A percentile compares a stretch with the other conserved stretches of the same genome.
These are phyloP conservation scores for Amphicarpaea edgeworthii DNA, from an alignment of 306 rosid species.

Conservation along the genomic window DNA sequence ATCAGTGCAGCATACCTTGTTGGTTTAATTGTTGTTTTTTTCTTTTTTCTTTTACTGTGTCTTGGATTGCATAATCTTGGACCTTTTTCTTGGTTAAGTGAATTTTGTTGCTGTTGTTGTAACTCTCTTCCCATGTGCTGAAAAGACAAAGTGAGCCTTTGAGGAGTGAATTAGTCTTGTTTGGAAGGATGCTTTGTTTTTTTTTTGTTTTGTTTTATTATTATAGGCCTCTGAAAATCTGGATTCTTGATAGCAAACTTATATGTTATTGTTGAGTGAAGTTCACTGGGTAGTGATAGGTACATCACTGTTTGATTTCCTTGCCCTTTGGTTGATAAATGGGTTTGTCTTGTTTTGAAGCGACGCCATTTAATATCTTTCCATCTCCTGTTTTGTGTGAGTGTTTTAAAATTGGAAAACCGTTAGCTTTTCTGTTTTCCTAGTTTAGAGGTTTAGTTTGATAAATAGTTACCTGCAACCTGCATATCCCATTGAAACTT, in stretches of 20 bases:
- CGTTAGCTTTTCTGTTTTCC: background rate
- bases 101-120: background rate
- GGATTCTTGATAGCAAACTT: background rate
- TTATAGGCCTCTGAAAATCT: conserved; percentile 5
- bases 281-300: background rate
- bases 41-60: background rate
- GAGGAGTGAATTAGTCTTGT: background rate
- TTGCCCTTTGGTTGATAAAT: background rate
- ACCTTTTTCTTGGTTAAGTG: background rate
- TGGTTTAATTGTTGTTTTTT: background rate
- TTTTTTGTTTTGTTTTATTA: conserved; percentile 8
- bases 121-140: background rate
- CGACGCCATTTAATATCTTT: background rate
- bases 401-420: background rate
- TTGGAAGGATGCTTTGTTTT: background rate
- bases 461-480: background rate
- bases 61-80: conserved; percentile 18
- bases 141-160: background rate
- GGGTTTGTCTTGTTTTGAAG: background rate
- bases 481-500: background rate
- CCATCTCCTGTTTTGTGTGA: background rate
- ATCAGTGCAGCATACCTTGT: background rate
- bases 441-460: background rate
- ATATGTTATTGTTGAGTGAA: background rate
- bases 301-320: conserved; percentile 34